Evolutionary conservation across 768 basidiomycete species (phyloP).

Genomic region (Leccinum pellstonianum): DNA sequence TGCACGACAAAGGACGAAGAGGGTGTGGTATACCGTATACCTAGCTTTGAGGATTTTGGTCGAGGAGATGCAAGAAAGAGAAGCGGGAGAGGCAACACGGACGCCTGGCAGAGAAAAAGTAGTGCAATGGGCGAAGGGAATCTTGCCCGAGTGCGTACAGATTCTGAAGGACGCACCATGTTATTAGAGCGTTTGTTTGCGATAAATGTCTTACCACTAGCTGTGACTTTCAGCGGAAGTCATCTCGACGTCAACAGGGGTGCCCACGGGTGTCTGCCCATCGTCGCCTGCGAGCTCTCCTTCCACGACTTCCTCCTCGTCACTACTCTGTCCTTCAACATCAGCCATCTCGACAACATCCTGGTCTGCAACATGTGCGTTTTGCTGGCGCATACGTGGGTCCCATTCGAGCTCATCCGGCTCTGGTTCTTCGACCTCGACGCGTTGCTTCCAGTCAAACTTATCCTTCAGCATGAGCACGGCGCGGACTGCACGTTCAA

Average conservation of each 20-base stretch:
- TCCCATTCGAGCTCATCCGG: slow-evolving; percentile 78
- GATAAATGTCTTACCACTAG: slow-evolving; percentile 2
- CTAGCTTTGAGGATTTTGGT: slow-evolving; percentile 54
- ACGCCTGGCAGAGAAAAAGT: slow-evolving; percentile 23
- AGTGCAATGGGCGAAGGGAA: slow-evolving; percentile 39
- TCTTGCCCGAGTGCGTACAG: slow-evolving; percentile 40
- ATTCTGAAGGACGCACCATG: slow-evolving; percentile 43
- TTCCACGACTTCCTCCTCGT: slow-evolving; percentile 39
- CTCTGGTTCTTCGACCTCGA: slow-evolving; percentile 75
- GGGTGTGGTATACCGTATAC: slow-evolving; percentile 74
- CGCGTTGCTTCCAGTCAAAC: slow-evolving; percentile 82
- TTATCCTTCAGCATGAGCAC: slow-evolving; percentile 76
- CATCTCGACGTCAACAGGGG: slow-evolving; percentile 29
- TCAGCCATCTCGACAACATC: slow-evolving; percentile 23
- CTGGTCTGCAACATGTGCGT: slow-evolving; percentile 7
- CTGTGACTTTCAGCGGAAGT: slow-evolving; percentile 1
- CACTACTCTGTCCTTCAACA: slow-evolving; percentile 35
- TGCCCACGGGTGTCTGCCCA: slow-evolving; percentile 23
- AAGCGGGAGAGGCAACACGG: slow-evolving; percentile 23
- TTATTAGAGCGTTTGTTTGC: slow-evolving; percentile 18
- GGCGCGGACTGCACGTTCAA: slow-evolving; percentile 76
- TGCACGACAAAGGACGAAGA: slow-evolving; percentile 68
- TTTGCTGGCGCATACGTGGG: slow-evolving; percentile 40
- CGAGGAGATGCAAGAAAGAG: slow-evolving; percentile 32
- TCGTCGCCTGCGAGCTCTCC: slow-evolving; percentile 34